Evolutionary conservation across 805 yeast species (phyloP).

Genomic region (Wickerhamomyces ciferrii): DNA sequence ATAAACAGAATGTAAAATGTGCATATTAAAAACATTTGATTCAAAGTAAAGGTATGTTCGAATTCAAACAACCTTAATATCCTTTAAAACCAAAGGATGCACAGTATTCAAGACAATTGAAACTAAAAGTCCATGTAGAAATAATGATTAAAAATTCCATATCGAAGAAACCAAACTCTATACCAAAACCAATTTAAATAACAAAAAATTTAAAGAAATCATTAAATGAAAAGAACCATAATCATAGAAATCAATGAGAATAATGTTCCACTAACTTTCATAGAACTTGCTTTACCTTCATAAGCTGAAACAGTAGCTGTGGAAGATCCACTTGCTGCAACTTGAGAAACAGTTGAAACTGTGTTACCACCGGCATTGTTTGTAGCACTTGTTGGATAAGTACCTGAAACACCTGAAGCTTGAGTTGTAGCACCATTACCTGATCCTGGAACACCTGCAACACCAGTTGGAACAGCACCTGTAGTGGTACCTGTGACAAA

Average conservation of each 20-base stretch:
- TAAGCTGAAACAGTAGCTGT: conserved; percentile 1
- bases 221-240: not conserved
- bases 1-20: no score
- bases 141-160: no score
- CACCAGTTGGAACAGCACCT: not conserved
- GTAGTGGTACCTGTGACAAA: not conserved
- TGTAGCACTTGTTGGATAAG: not conserved
- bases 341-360: not conserved
- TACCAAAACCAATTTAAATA: no score
- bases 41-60: no score
- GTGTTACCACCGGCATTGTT: no score
- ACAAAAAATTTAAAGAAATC: no score
- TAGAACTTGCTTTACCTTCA: conserved; percentile 2
- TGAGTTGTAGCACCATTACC: not conserved
- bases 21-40: no score
- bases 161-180: no score
- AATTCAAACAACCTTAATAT: not conserved
- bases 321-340: not conserved
- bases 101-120: not conserved
- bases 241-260: not conserved
- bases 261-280: no score
- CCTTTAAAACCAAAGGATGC: not conserved
- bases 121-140: not conserved
- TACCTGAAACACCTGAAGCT: not conserved
- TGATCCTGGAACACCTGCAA: no score